Evolutionary conservation across 305 asterid species (phyloP).

Genomic region (Fraxinus albicans): DNA sequence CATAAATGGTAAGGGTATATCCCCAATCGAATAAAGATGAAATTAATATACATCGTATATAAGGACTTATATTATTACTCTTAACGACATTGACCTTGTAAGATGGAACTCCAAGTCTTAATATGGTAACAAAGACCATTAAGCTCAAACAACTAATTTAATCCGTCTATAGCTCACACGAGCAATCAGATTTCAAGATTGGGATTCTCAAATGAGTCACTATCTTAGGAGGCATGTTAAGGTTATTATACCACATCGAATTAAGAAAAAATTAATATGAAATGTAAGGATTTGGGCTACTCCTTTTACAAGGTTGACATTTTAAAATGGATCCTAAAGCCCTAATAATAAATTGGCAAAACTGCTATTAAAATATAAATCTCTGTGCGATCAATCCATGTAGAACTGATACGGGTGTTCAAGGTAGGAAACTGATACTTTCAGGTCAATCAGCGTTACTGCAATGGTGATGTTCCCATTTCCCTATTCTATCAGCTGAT

Average conservation of each 20-base stretch:
- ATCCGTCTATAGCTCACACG: too few species aligned
- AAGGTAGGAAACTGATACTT: background rate
- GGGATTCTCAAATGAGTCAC: too few species aligned
- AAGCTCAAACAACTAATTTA: too few species aligned
- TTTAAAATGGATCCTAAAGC: background rate
- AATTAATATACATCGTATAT: too few species aligned
- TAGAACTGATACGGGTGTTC: background rate
- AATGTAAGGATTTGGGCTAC: background rate
- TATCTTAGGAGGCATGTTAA: too few species aligned
- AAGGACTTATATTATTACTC: background rate
- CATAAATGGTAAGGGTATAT: too few species aligned
- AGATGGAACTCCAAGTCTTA: too few species aligned
- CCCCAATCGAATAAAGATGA: background rate
- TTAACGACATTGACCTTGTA: background rate
- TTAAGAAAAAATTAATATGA: background rate
- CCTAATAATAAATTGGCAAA: background rate
- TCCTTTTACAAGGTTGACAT: background rate
- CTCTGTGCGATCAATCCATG: background rate
- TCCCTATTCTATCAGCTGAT: background rate
- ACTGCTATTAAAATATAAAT: background rate
- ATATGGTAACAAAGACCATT: too few species aligned
- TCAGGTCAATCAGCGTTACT: background rate
- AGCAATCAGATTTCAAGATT: too few species aligned
- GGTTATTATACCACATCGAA: background rate
- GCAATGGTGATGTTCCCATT: background rate